phyloP scores from a whole-genome alignment of 257 asterid genomes.

The Ballota nigra region DNA sequence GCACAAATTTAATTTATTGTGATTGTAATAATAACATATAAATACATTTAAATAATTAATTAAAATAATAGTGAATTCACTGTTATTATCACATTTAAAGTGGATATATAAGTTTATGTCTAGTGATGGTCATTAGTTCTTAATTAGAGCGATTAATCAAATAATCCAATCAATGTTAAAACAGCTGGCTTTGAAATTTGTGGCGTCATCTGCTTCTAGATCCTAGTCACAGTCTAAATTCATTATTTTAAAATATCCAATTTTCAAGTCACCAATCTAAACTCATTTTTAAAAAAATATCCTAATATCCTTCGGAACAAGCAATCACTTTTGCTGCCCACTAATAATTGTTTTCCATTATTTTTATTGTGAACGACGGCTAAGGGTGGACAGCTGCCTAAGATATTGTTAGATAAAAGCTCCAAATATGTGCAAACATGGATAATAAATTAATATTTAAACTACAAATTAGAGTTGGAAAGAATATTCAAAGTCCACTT shows the following conservation, averaged over 20 bases:
- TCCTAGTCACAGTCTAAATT: not conserved
- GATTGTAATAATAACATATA: too few species aligned
- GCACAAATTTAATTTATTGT: too few species aligned
- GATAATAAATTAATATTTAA: too few species aligned
- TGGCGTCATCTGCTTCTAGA: constrained; percentile 5
- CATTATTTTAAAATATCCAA: not conserved
- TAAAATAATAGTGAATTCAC: too few species aligned
- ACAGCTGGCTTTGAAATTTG: not conserved
- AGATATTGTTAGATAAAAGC: not conserved
- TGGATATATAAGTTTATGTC: too few species aligned
- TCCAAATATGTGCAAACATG: not conserved
- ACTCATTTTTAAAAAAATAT: too few species aligned
- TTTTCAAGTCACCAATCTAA: not conserved
- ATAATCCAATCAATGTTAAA: not conserved
- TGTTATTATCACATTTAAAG: too few species aligned
- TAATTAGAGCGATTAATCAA: not conserved
- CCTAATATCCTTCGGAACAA: not conserved
- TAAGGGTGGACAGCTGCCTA: not conserved
- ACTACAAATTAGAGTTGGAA: not conserved
- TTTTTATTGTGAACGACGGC: not conserved
- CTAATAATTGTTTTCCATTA: not conserved
- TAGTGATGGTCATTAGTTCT: too few species aligned
- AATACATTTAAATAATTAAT: too few species aligned
- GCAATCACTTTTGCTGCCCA: not conserved
- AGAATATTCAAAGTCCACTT: not conserved